Evolutionary conservation across 768 basidiomycete species (phyloP), one percentile per base, ranked within the genome.

Genomic region (Leccinum obscurum): DNA sequence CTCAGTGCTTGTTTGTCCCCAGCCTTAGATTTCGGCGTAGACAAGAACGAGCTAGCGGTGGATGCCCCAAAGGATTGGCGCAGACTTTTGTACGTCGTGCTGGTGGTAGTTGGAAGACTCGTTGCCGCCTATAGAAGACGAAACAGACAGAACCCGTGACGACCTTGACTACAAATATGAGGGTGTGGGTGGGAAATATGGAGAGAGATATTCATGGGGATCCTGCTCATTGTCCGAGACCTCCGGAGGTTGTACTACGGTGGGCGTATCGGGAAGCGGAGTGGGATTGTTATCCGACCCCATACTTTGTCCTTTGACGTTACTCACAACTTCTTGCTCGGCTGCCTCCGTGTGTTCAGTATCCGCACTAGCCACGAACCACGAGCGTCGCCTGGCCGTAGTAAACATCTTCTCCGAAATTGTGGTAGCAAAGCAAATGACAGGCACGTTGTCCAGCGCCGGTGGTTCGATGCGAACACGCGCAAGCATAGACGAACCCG

Each of bases 1-100:
- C 86, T 88, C 49, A 95, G 77, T 7, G 91, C 90, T 72, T 95
- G 90, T 70, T 93, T 95, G 73, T 95, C 95, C 24, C 76, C 77
- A 1, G 87, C 85, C 46, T 88, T 88, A 6, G 91, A 85, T 70
- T 89, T 90, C 55, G 92, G 81, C 24, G 89, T 87, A 15, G 90
- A 85, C 52, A 96, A 82, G 77, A 97, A 90, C 17, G 87, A 76
- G n/a, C 82, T 64, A 3, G 72, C 62, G n/a, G 74, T 63, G 20
- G 63, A 60, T 11, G 70, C 46, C 4, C 63, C 64, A 10, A 82
- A 74, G 24, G 86, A 78, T 56, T 81, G 82, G 1, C 80, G 72
- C 4, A 82, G 72, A 37, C 75, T 75, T 56, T 69, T 75, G 57
- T 60, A 67, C 7, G 66, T 52, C 55, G 63, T 49, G 49, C 66